These are phyloP conservation scores for Saccharomycopsis sp. DNA, from an alignment of 805 yeast species.

Conservation along the genomic window DNA sequence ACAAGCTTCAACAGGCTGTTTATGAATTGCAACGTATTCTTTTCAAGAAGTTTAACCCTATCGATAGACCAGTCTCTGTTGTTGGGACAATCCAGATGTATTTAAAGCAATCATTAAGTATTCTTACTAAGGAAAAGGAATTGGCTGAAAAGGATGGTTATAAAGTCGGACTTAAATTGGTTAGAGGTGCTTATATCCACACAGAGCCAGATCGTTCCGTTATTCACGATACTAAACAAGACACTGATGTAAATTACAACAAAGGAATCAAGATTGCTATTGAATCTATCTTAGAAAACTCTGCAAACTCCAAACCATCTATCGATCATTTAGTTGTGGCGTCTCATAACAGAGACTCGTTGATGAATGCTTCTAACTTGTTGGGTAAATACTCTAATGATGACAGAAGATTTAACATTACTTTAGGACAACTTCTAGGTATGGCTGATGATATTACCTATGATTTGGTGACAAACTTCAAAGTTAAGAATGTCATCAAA, in stretches of 20 bases:
- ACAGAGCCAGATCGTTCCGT: conserved; percentile 72
- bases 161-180: conserved; percentile 80
- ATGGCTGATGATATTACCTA: conserved; percentile 90
- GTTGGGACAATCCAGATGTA: conserved; percentile 95
- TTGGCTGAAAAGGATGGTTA: conserved; percentile 57
- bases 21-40: conserved; percentile 82
- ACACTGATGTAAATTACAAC: conserved; percentile 75
- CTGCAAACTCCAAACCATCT: conserved; percentile 38
- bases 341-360: conserved; percentile 80
- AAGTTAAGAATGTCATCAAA: conserved; percentile 73
- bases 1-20: conserved; percentile 83
- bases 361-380: conserved; percentile 58
- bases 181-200: conserved; percentile 93
- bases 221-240: conserved; percentile 69
- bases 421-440: conserved; percentile 85
- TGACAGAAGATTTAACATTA: conserved; percentile 49
- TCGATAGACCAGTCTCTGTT: conserved; percentile 52
- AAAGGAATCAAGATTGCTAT: conserved; percentile 58
- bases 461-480: conserved; percentile 59
- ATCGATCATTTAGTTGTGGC: conserved; percentile 84
- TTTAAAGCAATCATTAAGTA: conserved; percentile 59
- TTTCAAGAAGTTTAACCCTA: conserved; percentile 64
- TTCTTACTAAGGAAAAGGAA: conserved; percentile 55
- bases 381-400: conserved; percentile 31
- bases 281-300: conserved; percentile 41